Percentiles rank a stretch among this genome's conserved stretches.
phyloP scores from a whole-genome alignment of 1,139 yeast genomes.

The Blastobotrys malaysiensis region DNA sequence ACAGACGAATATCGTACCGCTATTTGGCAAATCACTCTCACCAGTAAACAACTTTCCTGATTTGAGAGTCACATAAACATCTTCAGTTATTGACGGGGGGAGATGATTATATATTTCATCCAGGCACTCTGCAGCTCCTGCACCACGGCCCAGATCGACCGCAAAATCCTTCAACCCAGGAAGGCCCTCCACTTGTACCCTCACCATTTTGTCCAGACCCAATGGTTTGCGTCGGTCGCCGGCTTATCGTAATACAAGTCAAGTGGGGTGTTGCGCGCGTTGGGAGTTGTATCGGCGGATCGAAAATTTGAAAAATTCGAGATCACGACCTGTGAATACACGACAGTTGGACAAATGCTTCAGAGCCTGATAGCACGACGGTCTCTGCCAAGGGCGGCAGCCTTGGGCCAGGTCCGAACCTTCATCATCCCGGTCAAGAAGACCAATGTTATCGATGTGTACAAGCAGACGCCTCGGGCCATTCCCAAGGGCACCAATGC shows the following conservation, averaged over 20 bases:
- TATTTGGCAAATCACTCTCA: neutral
- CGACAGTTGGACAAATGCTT: neutral
- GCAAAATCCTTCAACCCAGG: slow-evolving; percentile 4
- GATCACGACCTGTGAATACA: neutral
- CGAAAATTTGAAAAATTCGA: slow-evolving; percentile 2
- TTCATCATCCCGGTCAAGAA: slow-evolving; percentile 14
- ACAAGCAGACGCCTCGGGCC: slow-evolving; percentile 29
- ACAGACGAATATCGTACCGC: slow-evolving; percentile 10
- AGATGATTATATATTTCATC: neutral
- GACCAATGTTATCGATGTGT: slow-evolving; percentile 31
- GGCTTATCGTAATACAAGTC: neutral
- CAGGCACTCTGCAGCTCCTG: neutral
- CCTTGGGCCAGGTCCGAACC: slow-evolving; percentile 3
- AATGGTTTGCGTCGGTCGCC: neutral
- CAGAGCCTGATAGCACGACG: neutral
- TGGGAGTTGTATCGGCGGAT: neutral
- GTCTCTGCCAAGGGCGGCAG: neutral
- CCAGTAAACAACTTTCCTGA: slow-evolving; percentile 1
- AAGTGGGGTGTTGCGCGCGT: neutral
- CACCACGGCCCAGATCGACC: neutral
- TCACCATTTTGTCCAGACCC: slow-evolving; percentile 2
- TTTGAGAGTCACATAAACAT: neutral
- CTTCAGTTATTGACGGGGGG: slow-evolving; percentile 2
- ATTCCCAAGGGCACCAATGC: slow-evolving; percentile 44
- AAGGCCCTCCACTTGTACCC: slow-evolving; percentile 9